phyloP scores from a whole-genome alignment of 192 early-diverging fungal genomes.

The Backusella parvicylindrica region DNA sequence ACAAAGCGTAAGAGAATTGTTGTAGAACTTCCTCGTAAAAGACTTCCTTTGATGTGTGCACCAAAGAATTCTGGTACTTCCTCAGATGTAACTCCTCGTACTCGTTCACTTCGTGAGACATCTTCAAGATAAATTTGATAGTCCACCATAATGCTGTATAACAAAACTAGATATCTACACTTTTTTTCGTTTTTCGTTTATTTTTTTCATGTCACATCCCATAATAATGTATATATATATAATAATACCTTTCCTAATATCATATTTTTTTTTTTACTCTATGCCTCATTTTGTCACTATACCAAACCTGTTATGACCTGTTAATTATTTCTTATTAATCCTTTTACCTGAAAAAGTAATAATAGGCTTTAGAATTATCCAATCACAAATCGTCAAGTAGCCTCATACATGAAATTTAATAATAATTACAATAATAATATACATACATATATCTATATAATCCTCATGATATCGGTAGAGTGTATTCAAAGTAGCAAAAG shows the following conservation, averaged over 20 bases:
- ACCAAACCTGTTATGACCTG: neutral
- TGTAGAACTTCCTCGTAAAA: conserved; percentile 60
- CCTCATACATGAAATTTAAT: no score
- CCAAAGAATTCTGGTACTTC: conserved; percentile 26
- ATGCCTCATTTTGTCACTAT: neutral
- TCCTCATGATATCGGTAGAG: no score
- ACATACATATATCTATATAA: no score
- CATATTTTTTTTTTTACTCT: neutral
- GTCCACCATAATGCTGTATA: neutral
- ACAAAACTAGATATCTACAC: neutral
- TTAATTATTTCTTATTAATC: neutral
- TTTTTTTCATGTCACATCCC: neutral
- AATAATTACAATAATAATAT: no score
- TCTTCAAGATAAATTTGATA: neutral
- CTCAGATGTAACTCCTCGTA: conserved; percentile 7
- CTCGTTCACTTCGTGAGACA: conserved; percentile 9
- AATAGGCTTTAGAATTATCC: neutral
- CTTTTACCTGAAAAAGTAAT: neutral
- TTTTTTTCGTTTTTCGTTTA: neutral
- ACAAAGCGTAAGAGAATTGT: conserved; percentile 49
- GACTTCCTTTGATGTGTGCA: conserved; percentile 58
- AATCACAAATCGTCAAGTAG: neutral
- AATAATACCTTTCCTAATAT: neutral
- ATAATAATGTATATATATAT: neutral
- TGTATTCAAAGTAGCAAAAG: no score